phyloP scores from a whole-genome alignment of 768 basidiomycete species.

The Gloeostereum incarnatum region DNA sequence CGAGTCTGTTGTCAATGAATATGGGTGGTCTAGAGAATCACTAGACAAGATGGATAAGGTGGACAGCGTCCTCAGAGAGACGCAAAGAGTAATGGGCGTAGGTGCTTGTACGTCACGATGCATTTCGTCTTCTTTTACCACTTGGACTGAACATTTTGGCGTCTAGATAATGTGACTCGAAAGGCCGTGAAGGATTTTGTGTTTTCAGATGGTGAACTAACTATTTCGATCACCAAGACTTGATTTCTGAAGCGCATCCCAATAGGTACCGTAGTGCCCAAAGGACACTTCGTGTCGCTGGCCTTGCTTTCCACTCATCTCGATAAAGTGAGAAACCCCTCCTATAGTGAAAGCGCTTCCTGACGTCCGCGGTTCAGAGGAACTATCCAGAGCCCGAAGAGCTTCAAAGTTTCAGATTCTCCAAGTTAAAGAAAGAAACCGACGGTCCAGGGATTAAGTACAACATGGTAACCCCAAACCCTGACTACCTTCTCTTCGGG shows the following conservation, averaged over 20 bases:
- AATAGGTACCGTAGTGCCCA: conserved; percentile 9
- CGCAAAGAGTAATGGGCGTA: conserved; percentile 20
- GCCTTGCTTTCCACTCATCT: conserved; percentile 7
- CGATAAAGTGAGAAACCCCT: conserved; percentile 5
- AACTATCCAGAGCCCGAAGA: conserved; percentile 2
- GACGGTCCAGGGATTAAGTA: conserved; percentile 6
- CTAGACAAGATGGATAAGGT: conserved; percentile 27
- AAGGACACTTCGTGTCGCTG: conserved; percentile 5
- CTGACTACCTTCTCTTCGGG: conserved; percentile 9
- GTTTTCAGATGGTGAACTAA: conserved; percentile 12
- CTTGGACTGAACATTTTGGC: conserved; percentile 8
- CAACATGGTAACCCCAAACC: conserved; percentile 8
- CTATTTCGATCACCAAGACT: no score
- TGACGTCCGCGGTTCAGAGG: background rate
- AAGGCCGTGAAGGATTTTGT: conserved; percentile 7
- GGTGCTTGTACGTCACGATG: conserved; percentile 10
- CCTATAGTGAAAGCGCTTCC: background rate
- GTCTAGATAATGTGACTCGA: conserved; percentile 6
- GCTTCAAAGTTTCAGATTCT: conserved; percentile 6
- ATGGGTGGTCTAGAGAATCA: conserved; percentile 32
- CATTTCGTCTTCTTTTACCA: conserved; percentile 1
- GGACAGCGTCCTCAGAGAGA: conserved; percentile 39
- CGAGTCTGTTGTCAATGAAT: conserved; percentile 14
- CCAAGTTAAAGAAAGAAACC: conserved; percentile 1
- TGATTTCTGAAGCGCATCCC: no score